Percentiles rank a stretch among this genome's conserved stretches.
Conservation (phyloP, 371 early-diverging fungal genomes). For the Lichtheimia ornata region DNA sequence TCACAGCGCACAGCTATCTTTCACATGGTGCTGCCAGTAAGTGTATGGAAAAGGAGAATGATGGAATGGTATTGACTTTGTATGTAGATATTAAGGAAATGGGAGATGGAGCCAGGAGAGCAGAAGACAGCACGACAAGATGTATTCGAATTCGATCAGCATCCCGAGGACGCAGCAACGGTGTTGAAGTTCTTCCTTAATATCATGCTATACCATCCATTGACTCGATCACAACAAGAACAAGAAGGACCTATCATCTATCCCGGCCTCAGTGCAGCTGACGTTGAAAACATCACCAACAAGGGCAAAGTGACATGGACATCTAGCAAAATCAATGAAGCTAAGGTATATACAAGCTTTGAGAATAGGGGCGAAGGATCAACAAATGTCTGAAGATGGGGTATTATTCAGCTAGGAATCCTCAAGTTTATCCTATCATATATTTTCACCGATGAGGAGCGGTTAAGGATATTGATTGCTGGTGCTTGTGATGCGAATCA, state of each 20-base stretch:
- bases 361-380: neutral
- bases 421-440: slow-evolving; percentile 41
- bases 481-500: slow-evolving; percentile 70
- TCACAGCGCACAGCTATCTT: slow-evolving; percentile 63
- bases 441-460: slow-evolving; percentile 48
- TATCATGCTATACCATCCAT: slow-evolving; percentile 67
- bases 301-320: slow-evolving; percentile 70
- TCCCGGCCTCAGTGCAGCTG: slow-evolving; percentile 50
- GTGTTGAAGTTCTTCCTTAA: slow-evolving; percentile 64
- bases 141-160: slow-evolving; percentile 56
- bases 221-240: slow-evolving; percentile 8
- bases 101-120: slow-evolving; percentile 51
- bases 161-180: slow-evolving; percentile 56
- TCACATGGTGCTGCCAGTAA: slow-evolving; percentile 69
- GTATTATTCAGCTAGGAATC: slow-evolving; percentile 34
- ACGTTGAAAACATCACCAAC: slow-evolving; percentile 63
- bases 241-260: slow-evolving; percentile 15
- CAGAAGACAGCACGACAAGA: slow-evolving; percentile 47
- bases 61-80: neutral
- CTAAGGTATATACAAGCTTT: slow-evolving; percentile 34
- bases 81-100: slow-evolving; percentile 52
- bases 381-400: neutral
- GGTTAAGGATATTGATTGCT: slow-evolving; percentile 63
- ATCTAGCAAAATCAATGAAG: slow-evolving; percentile 36
- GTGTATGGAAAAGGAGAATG: neutral